Evolutionary conservation across 2,329 filamentous ascomycete species (phyloP).

Genomic region (Botrytis fabae): DNA sequence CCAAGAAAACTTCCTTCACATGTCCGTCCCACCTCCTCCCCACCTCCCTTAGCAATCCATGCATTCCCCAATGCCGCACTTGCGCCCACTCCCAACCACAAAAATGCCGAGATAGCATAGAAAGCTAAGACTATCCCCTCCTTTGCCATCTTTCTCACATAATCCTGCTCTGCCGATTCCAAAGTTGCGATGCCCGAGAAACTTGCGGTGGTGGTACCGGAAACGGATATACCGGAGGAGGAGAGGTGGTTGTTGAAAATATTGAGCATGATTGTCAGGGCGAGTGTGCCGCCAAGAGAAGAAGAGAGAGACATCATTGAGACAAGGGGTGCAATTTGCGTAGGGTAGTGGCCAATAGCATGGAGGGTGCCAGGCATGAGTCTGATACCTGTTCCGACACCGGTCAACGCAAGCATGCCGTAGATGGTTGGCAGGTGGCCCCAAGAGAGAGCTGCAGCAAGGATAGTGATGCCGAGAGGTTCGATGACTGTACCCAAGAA

Average conservation of each 20-base stretch:
- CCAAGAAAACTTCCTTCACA: conserved; percentile 29
- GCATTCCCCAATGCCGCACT: conserved; percentile 53
- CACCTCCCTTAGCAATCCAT: conserved; percentile 36
- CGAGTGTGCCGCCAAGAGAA: conserved; percentile 64
- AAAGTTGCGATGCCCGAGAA: background rate
- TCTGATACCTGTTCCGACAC: conserved; percentile 62
- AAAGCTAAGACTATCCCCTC: conserved; percentile 67
- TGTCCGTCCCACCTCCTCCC: conserved; percentile 25
- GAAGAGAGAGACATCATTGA: conserved; percentile 59
- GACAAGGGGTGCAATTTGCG: conserved; percentile 57
- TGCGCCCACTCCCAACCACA: conserved; percentile 50
- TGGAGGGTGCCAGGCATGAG: conserved; percentile 64
- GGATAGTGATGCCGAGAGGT: conserved; percentile 56
- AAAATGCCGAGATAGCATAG: conserved; percentile 60
- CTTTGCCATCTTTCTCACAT: conserved; percentile 49
- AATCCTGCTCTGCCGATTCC: conserved; percentile 41
- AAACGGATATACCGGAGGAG: conserved; percentile 31
- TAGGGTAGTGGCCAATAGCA: conserved; percentile 60
- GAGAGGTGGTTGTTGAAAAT: conserved; percentile 62
- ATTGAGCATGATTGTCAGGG: conserved; percentile 65
- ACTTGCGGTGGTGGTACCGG: background rate
- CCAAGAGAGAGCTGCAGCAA: conserved; percentile 57
- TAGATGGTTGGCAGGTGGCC: conserved; percentile 54
- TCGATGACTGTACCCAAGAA: conserved; percentile 57
- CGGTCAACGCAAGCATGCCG: conserved; percentile 66